A percentile compares a stretch with the other conserved stretches of the same genome.
phyloP scores from a whole-genome alignment of 495 filamentous ascomycete species.

The Amphirosellinia nigrospora region DNA sequence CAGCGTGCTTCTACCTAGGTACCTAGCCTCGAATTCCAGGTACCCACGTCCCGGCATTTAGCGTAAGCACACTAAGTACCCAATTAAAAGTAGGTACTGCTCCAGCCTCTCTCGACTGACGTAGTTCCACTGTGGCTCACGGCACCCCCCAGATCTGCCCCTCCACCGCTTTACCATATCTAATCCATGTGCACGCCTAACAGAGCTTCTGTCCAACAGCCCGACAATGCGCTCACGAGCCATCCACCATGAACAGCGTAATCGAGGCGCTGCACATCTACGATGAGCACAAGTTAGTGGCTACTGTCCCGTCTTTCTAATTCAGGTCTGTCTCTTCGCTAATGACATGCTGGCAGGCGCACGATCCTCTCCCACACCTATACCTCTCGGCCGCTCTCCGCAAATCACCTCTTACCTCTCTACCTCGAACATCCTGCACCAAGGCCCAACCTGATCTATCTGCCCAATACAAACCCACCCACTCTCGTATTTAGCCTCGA shows the following conservation, averaged over 20 bases:
- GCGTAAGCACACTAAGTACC: too few relatives aligned
- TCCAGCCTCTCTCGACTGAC: slow-evolving; percentile 2
- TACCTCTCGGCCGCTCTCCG: slow-evolving; percentile 77
- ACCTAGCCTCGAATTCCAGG: too few relatives aligned
- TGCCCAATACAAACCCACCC: slow-evolving; percentile 81
- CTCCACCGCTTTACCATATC: slow-evolving; percentile 2
- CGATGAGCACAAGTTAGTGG: slow-evolving; percentile 82
- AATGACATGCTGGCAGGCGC: slow-evolving; percentile 30
- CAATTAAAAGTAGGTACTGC: too few relatives aligned
- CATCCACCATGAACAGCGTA: slow-evolving; percentile 71
- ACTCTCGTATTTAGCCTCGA: slow-evolving; percentile 85
- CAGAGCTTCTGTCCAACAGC: background rate
- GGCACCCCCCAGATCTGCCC: background rate
- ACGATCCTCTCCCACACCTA: slow-evolving; percentile 62
- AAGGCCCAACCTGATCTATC: slow-evolving; percentile 83
- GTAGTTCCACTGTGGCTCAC: slow-evolving; percentile 5
- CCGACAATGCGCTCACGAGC: slow-evolving; percentile 31
- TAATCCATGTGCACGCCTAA: background rate
- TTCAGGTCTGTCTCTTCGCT: slow-evolving; percentile 10
- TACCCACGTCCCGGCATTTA: too few relatives aligned
- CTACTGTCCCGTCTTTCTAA: background rate
- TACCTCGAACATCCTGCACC: slow-evolving; percentile 86
- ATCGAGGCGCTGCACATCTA: slow-evolving; percentile 97
- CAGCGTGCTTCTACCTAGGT: background rate
- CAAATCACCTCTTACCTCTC: slow-evolving; percentile 76